phyloP scores from a whole-genome alignment of 495 filamentous ascomycete species.

The Beverwykella pulmonaria region DNA sequence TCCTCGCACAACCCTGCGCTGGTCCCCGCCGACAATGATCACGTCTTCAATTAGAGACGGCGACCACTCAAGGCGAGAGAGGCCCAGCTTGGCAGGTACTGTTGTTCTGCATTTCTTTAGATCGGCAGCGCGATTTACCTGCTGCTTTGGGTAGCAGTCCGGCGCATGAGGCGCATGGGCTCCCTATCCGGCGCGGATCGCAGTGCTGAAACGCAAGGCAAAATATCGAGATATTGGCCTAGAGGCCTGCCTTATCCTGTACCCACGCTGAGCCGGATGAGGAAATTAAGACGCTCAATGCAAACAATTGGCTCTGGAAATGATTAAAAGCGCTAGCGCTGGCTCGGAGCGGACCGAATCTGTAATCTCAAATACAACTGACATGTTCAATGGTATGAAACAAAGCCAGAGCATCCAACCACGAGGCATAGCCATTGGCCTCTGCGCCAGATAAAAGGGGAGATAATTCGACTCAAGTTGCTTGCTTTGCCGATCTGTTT shows the following conservation, averaged over 20 bases:
- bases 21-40: constrained; percentile 4
- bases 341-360: constrained; percentile 12
- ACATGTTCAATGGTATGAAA: not conserved
- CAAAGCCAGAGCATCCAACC: not conserved
- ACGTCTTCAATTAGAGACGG: constrained; percentile 23
- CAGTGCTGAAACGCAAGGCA: constrained; percentile 16
- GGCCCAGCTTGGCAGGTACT: constrained; percentile 9
- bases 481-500: not conserved
- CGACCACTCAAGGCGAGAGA: constrained; percentile 25
- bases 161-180: constrained; percentile 1
- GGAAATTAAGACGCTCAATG: not conserved
- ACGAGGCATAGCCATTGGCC: not conserved
- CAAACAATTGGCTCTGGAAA: constrained; percentile 9
- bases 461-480: not conserved
- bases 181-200: not conserved
- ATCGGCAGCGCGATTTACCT: constrained; percentile 17
- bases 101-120: not conserved
- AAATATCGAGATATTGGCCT: constrained; percentile 2
- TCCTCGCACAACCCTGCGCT: not conserved
- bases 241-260: constrained; percentile 15
- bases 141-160: constrained; percentile 21
- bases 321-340: constrained; percentile 18
- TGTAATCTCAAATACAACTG: constrained; percentile 1
- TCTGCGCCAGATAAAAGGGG: constrained; percentile 6
- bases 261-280: not conserved